Base-by-base conservation (phyloP, 2,329 filamentous ascomycete genomes). In the Aspergillus sp. region DNA sequence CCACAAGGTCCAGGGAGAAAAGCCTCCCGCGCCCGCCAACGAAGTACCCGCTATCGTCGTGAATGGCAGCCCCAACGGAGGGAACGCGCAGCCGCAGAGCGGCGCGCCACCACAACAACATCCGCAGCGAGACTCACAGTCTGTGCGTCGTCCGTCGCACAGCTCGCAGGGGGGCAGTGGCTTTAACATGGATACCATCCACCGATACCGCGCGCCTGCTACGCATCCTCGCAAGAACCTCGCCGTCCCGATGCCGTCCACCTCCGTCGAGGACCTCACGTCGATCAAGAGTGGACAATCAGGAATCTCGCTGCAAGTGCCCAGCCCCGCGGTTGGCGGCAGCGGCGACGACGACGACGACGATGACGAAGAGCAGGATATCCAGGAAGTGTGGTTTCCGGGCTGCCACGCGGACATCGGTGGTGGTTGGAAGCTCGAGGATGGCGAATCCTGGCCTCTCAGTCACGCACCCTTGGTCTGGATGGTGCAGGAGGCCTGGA, bases 401-500 rank as follows among this genome's bases (percentile, higher is more conserved):
- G 87, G 87, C 6, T 82, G 83, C 7, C 87, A 94, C 52, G 86
- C 80, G 1, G 86, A 91, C 52, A 81, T 90, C 29, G 86, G 86
- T 1, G 86, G 86, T 7, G 86, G 86, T 0, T 89, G 85, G 86
- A 77, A 79, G 43, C 67, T 79, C 0, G 63, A 71, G 0, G 71
- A 72, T 1, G 74, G 72, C 27, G 85, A 86, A 59, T 54, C 65
- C 29, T 71, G 69, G 53, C 75, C 82, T 5, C 72, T 85, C 27
- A 85, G 81, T 52, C 83, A 87, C 55, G 75, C 82, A 1, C 82
- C 83, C 0, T 71, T 87, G 2, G 77, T 82, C 0, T 87, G 83
- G 78, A 87, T 88, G 76, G 77, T 87, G 0, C 71, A 77, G 33
- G 80, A 83, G 63, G 79, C 80, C 1, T 71, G 75, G 48, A 73